Percentiles rank a stretch among this genome's conserved stretches.
Evolutionary conservation across 768 basidiomycete genomes (phyloP).

Genomic region (Baorangia bicolor): DNA sequence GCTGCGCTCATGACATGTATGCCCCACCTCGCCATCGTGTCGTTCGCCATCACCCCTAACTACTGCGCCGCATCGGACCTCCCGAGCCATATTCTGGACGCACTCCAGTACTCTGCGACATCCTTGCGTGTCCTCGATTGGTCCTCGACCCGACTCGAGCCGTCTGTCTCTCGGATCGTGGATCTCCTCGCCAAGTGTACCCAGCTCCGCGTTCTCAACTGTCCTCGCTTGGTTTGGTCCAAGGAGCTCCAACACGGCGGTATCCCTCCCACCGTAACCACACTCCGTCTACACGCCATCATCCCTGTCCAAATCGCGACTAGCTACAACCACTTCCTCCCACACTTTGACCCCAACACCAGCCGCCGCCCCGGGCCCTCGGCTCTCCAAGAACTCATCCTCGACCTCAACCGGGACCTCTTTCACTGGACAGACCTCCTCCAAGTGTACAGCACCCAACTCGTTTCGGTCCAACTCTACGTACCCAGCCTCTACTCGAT

Average conservation of each 20-base stretch:
- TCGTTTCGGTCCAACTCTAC: slow-evolving; percentile 18
- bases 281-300: slow-evolving; percentile 7
- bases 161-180: background rate
- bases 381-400: slow-evolving; percentile 20
- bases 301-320: background rate
- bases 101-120: slow-evolving; percentile 12
- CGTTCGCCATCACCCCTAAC: slow-evolving; percentile 5
- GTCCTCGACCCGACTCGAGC: background rate
- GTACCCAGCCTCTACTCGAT: background rate
- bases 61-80: background rate
- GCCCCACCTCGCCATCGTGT: slow-evolving; percentile 21
- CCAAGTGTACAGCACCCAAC: slow-evolving; percentile 9
- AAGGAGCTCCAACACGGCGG: background rate
- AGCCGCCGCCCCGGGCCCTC: background rate
- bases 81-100: slow-evolving; percentile 10
- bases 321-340: background rate
- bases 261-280: slow-evolving; percentile 14
- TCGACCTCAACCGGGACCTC: slow-evolving; percentile 1
- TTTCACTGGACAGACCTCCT: slow-evolving; percentile 15
- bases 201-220: slow-evolving; percentile 18
- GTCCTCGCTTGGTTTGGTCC: slow-evolving; percentile 9
- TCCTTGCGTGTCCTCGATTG: slow-evolving; percentile 25
- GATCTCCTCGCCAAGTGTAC: slow-evolving; percentile 12
- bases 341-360: background rate
- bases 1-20: slow-evolving; percentile 15